Base-by-base conservation (phyloP, 2,329 filamentous ascomycete species). In the Exophiala mesophila region DNA sequence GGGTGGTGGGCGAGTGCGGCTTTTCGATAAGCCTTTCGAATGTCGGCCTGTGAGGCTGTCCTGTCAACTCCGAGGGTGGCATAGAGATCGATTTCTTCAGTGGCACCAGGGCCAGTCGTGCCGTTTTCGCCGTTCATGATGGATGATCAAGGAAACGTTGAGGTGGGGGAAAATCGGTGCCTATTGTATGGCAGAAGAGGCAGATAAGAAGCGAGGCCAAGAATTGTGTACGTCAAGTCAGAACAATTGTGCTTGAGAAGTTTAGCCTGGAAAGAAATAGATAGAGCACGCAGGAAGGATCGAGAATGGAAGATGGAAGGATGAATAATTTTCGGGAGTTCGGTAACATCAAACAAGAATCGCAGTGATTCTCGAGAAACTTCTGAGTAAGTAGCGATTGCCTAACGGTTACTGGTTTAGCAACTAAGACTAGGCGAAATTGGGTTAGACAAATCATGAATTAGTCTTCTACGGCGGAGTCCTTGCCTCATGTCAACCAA, bases 1-100 rank as follows among this genome's bases (percentile, higher is more conserved):
- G 92, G 92, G 61, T 98, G 92, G 61, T 88, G 85, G 21, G 45
- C 78, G 63, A 97, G 95, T 55, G 92, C 92, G 55, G 92, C 77
- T 70, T 90, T 96, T 63, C 89, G 82, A 69, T 96, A 96, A 21
- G 89, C 89, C 71, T 95, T 56, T 41, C 50, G 49, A 44, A 56
- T 56, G 36, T 56, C 54, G 30, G 45, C 33, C 30, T 52, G 52
- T 1, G 47, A 49, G 42, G 54, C 50, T 34, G 44, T 70, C 63
- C 76, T 83, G 39, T 82, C 72, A 57, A 97, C 77, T 46, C 80
- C 84, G 49, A 55, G 52, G 41, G 54, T 53, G 24, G 44, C 50
- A 40, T 56, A 56, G 41, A 56, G 53, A 34, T 56, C 46, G 36
- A 53, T 42, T 13, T 56, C 41, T 32, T 44, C 30, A 10, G 48